These are phyloP conservation scores for Chaetoceros tenuissimus DNA, from an alignment of 108 stramenopile genomes.

Conservation along the genomic window DNA sequence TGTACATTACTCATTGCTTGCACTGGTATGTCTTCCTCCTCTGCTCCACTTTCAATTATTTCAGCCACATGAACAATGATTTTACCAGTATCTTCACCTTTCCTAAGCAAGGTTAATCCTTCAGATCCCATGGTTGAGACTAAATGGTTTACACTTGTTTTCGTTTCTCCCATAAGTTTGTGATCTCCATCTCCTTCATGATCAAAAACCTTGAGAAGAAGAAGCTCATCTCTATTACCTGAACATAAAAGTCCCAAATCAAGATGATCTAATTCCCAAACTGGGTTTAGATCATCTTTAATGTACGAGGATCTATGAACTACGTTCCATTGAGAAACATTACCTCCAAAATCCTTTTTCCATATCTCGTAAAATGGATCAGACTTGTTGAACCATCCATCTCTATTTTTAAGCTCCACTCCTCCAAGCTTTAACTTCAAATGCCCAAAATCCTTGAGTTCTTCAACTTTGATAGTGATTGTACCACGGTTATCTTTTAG, in stretches of 20 bases:
- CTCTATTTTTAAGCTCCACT: constrained; percentile 66
- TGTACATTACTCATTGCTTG: constrained; percentile 1
- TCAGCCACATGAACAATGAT: constrained; percentile 17
- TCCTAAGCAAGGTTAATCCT: constrained; percentile 3
- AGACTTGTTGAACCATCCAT: constrained; percentile 62
- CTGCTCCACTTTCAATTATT: constrained; percentile 7
- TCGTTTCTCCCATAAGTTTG: constrained; percentile 40
- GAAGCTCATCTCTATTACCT: constrained; percentile 28
- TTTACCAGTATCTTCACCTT: constrained; percentile 23
- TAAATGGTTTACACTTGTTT: constrained; percentile 40
- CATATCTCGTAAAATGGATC: constrained; percentile 73
- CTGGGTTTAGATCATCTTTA: constrained; percentile 43
- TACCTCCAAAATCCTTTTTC: constrained; percentile 38
- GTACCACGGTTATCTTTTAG: no score
- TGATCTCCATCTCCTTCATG: constrained; percentile 44
- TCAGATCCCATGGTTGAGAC: not conserved
- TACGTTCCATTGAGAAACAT: constrained; percentile 42
- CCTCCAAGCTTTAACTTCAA: constrained; percentile 38
- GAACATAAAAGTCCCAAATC: constrained; percentile 33
- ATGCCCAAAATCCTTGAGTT: constrained; percentile 24
- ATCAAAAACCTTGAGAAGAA: constrained; percentile 42
- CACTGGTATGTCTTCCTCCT: constrained; percentile 8
- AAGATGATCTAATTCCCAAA: constrained; percentile 30
- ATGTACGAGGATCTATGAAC: constrained; percentile 26
- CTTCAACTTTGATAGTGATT: no score